These are phyloP conservation scores for Fusarium decemcellulare DNA, from an alignment of 2,329 filamentous ascomycete genomes.

Conservation along the genomic window DNA sequence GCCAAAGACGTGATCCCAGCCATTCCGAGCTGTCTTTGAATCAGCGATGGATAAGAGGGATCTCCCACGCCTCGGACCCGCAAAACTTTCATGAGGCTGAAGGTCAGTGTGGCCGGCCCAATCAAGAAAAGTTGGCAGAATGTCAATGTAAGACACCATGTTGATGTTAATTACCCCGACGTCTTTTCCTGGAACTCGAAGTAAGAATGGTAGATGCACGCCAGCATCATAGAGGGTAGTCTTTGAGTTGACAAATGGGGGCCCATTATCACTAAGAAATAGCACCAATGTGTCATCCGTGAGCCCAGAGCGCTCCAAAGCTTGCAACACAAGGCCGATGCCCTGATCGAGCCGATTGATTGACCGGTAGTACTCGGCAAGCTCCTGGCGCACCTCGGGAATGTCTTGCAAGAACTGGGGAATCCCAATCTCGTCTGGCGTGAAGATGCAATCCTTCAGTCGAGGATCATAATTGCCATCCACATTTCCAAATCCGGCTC, in stretches of 20 bases:
- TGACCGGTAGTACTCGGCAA: slow-evolving; percentile 58
- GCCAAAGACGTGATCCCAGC: slow-evolving; percentile 59
- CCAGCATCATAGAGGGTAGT: slow-evolving; percentile 65
- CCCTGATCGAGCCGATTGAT: slow-evolving; percentile 60
- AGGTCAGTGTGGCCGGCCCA: slow-evolving; percentile 49
- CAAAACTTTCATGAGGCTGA: slow-evolving; percentile 20
- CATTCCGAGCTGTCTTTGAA: slow-evolving; percentile 26
- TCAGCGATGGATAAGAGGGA: slow-evolving; percentile 57
- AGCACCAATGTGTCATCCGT: slow-evolving; percentile 58
- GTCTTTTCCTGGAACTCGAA: slow-evolving; percentile 51
- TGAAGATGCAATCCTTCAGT: slow-evolving; percentile 44
- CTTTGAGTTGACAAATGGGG: slow-evolving; percentile 66
- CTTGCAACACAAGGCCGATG: slow-evolving; percentile 56
- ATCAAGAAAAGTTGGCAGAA: slow-evolving; percentile 61
- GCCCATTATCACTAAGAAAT: slow-evolving; percentile 64
- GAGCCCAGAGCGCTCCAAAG: slow-evolving; percentile 50
- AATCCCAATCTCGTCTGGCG: slow-evolving; percentile 54
- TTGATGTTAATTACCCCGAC: slow-evolving; percentile 55
- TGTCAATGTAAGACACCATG: slow-evolving; percentile 61
- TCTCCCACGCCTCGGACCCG: slow-evolving; percentile 45
- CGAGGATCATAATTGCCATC: slow-evolving; percentile 47
- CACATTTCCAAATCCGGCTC: slow-evolving; percentile 61
- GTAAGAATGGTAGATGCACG: slow-evolving; percentile 58
- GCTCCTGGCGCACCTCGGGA: slow-evolving; percentile 57
- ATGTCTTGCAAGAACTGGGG: slow-evolving; percentile 58